Evolutionary conservation across 192 early-diverging fungal species (phyloP).

Genomic region (Lobosporangium transversale): DNA sequence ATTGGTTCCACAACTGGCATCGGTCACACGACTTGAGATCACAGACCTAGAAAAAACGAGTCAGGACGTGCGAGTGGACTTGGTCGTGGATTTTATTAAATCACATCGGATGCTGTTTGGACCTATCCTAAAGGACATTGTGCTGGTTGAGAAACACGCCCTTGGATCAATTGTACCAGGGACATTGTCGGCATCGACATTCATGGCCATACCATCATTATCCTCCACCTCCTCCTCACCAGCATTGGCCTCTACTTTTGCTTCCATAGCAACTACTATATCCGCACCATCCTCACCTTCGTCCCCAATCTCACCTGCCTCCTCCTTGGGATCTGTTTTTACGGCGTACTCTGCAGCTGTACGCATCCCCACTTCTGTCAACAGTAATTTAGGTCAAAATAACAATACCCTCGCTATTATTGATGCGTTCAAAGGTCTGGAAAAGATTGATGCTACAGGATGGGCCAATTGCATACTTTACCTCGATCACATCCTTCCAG

Average conservation of each 20-base stretch:
- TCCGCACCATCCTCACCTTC: background rate
- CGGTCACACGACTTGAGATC: conserved; percentile 25
- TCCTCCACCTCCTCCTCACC: background rate
- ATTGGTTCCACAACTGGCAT: conserved; percentile 21
- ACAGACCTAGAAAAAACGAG: conserved; percentile 14
- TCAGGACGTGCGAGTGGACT: conserved; percentile 16
- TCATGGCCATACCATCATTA: background rate
- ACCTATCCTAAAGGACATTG: conserved; percentile 22
- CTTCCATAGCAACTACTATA: background rate
- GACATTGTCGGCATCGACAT: background rate
- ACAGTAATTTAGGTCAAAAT: background rate
- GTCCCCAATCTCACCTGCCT: background rate
- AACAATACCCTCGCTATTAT: conserved; percentile 1
- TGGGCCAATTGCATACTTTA: conserved; percentile 33
- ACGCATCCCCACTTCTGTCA: background rate
- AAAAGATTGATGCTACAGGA: conserved; percentile 18
- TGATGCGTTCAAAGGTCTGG: conserved; percentile 18
- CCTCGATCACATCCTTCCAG: conserved; percentile 7
- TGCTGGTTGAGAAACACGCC: conserved; percentile 1
- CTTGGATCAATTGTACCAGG: background rate
- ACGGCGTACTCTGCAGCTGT: background rate
- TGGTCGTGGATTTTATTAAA: conserved; percentile 30
- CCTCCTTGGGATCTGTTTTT: background rate
- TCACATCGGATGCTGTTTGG: conserved; percentile 43
- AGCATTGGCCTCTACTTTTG: background rate